Percentiles rank a stretch among this genome's conserved stretches.
These are phyloP conservation scores for Amanita polypyramis DNA, from an alignment of 768 basidiomycete species.

Conservation along the genomic window DNA sequence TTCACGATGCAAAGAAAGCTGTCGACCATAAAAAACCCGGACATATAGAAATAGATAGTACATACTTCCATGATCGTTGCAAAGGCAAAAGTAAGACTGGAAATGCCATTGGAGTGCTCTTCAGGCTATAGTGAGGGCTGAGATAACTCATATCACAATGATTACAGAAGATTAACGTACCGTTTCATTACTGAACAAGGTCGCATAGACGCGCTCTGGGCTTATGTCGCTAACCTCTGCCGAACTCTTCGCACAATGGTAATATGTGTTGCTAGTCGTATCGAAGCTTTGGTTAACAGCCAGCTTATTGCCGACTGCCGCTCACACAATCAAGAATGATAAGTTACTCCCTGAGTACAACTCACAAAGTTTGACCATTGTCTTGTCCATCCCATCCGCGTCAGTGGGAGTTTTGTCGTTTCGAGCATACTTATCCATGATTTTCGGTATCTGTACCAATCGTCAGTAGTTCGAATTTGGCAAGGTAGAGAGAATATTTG, in stretches of 20 bases:
- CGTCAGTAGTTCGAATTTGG: background rate
- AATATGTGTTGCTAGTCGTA: background rate
- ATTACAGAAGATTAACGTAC: background rate
- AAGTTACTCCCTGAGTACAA: background rate
- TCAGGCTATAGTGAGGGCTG: background rate
- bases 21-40: background rate
- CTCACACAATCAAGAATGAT: background rate
- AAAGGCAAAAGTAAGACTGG: slow-evolving; percentile 8
- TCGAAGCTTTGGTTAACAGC: background rate
- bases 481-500: background rate
- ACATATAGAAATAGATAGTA: background rate
- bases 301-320: background rate
- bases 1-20: slow-evolving; percentile 10
- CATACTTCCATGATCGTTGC: slow-evolving; percentile 10
- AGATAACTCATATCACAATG: background rate
- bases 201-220: background rate
- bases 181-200: background rate
- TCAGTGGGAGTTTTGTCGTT: slow-evolving; percentile 1
- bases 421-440: background rate
- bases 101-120: slow-evolving; percentile 11
- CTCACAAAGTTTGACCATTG: slow-evolving; percentile 11
- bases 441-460: background rate
- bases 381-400: slow-evolving; percentile 8
- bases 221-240: background rate
- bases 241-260: background rate